Evolutionary conservation across 768 basidiomycete genomes (phyloP).

Genomic region (Rhodotorula toruloides): DNA sequence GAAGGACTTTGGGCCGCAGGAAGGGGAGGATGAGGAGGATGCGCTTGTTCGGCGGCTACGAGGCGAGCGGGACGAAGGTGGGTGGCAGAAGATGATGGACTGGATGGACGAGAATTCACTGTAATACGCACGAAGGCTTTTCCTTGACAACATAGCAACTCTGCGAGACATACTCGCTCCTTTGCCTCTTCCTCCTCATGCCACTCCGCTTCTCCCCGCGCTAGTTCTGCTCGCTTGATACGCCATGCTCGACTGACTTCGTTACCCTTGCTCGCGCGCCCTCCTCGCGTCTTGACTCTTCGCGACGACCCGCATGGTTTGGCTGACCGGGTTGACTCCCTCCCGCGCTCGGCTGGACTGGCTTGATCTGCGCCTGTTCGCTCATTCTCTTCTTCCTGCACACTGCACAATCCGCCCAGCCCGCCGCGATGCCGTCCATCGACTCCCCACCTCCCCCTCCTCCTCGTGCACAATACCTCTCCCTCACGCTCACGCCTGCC

Average conservation of each 20-base stretch:
- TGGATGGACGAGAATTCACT: slow-evolving; percentile 60
- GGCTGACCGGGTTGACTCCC: no score
- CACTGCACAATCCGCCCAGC: neutral
- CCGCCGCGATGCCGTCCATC: no score
- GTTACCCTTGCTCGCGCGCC: no score
- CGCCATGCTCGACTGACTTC: no score
- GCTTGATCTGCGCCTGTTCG: no score
- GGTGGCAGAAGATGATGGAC: slow-evolving; percentile 49
- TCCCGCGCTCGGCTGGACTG: no score
- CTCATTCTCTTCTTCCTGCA: neutral
- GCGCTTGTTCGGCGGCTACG: neutral
- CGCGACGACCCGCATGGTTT: no score
- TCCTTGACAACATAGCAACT: neutral
- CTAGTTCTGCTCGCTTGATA: no score
- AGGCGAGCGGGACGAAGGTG: neutral
- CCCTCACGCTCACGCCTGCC: neutral
- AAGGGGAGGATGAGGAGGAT: slow-evolving; percentile 9
- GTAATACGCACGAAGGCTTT: slow-evolving; percentile 40
- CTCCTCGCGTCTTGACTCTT: no score
- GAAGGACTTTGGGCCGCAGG: slow-evolving; percentile 1
- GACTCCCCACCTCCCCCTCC: no score
- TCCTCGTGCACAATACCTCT: neutral
- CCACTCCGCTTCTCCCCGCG: no score
- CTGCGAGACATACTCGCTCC: neutral
- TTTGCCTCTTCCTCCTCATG: no score